Evolutionary conservation across 2,329 filamentous ascomycete genomes (phyloP).

Genomic region (Sporothrix pseudoabietina): DNA sequence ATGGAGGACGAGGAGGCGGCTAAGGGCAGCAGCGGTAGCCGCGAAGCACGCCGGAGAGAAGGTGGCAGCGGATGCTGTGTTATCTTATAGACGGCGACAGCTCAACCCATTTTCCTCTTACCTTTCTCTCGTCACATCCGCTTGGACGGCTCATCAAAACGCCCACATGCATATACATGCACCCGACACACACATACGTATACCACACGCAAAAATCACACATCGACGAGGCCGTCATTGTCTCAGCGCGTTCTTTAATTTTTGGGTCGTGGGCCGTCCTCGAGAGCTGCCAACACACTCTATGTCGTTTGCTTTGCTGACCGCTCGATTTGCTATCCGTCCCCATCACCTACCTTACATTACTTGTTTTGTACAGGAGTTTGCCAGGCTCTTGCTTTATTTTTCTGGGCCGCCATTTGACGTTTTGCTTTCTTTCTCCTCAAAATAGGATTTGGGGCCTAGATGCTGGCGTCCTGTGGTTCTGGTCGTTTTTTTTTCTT

Average conservation of each 20-base stretch:
- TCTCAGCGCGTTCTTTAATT: slow-evolving; percentile 21
- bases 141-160: neutral
- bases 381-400: neutral
- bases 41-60: slow-evolving; percentile 47
- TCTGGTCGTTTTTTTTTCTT: neutral
- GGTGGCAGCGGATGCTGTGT: slow-evolving; percentile 53
- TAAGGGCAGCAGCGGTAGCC: slow-evolving; percentile 56
- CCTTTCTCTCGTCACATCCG: neutral
- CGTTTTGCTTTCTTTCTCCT: neutral
- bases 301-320: neutral
- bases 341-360: neutral
- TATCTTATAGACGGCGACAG: slow-evolving; percentile 48
- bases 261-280: neutral
- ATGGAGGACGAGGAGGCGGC: slow-evolving; percentile 78
- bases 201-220: slow-evolving; percentile 2
- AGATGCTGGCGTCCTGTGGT: slow-evolving; percentile 24
- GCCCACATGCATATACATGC: slow-evolving; percentile 17
- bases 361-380: slow-evolving; percentile 6
- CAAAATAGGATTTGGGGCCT: neutral
- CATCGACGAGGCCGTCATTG: slow-evolving; percentile 23
- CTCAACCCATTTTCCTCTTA: neutral
- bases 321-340: neutral
- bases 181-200: neutral
- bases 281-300: neutral
- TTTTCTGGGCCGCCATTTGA: slow-evolving; percentile 5